phyloP scores from a whole-genome alignment of 768 basidiomycete genomes.

The Suillus alpinus region DNA sequence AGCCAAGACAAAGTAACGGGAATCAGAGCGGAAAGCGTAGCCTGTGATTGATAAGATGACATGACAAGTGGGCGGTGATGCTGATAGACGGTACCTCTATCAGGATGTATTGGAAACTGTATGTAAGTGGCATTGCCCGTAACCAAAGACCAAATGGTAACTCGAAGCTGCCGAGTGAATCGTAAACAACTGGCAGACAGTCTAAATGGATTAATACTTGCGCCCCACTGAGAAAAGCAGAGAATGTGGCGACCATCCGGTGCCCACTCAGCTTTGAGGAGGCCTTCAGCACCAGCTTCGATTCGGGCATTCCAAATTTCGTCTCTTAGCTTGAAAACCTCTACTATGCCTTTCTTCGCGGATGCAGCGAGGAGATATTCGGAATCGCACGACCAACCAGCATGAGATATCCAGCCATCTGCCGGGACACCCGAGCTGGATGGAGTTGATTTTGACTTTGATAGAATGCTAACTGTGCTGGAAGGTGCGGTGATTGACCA shows the following conservation, averaged over 20 bases:
- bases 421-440: slow-evolving; percentile 16
- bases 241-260: slow-evolving; percentile 79
- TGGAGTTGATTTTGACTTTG: slow-evolving; percentile 29
- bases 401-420: slow-evolving; percentile 60
- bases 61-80: not conserved
- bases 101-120: slow-evolving; percentile 80
- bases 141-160: slow-evolving; percentile 82
- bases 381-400: slow-evolving; percentile 86
- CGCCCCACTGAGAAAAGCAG: slow-evolving; percentile 93
- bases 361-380: slow-evolving; percentile 83
- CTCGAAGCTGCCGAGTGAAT: slow-evolving; percentile 57
- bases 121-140: slow-evolving; percentile 78
- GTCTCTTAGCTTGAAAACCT: slow-evolving; percentile 76
- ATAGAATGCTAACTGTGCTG: slow-evolving; percentile 43
- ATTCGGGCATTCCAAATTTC: slow-evolving; percentile 77
- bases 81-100: slow-evolving; percentile 51
- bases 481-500: slow-evolving; percentile 67
- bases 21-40: slow-evolving; percentile 76
- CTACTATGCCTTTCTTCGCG: slow-evolving; percentile 65
- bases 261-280: slow-evolving; percentile 88
- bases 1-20: slow-evolving; percentile 79
- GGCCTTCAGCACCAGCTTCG: slow-evolving; percentile 79
- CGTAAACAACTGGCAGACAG: not conserved
- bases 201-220: slow-evolving; percentile 41
- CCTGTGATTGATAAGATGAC: slow-evolving; percentile 38